These are phyloP conservation scores for Syzygium syzygioides DNA, from an alignment of 441 rosid species.

Conservation along the genomic window DNA sequence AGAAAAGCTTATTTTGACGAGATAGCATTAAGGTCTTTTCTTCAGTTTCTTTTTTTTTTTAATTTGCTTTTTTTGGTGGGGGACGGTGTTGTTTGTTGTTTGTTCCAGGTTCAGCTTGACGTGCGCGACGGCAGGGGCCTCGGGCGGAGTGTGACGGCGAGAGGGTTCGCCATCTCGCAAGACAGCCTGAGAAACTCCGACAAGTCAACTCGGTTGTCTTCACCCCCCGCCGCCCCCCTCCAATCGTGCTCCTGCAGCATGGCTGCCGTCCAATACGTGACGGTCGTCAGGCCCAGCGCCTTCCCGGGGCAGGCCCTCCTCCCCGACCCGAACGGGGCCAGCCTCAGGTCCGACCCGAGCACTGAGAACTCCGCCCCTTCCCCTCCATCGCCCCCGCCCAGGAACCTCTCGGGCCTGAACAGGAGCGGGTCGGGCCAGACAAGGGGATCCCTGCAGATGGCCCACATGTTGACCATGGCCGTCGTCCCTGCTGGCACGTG, in stretches of 20 bases:
- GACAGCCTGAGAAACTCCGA: slow-evolving; percentile 70
- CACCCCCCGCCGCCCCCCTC: slow-evolving; percentile 28
- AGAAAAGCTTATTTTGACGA: neutral
- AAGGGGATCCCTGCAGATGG: slow-evolving; percentile 52
- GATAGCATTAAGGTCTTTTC: neutral
- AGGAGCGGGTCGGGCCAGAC: slow-evolving; percentile 48
- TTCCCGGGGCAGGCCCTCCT: slow-evolving; percentile 62
- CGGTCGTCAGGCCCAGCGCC: slow-evolving; percentile 46
- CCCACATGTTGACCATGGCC: slow-evolving; percentile 81
- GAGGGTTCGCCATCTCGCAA: slow-evolving; percentile 83
- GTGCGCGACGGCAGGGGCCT: slow-evolving; percentile 22
- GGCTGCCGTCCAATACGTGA: slow-evolving; percentile 43
- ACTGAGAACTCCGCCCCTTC: slow-evolving; percentile 47
- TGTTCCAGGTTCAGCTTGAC: neutral
- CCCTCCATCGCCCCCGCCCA: neutral
- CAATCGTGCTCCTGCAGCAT: slow-evolving; percentile 55
- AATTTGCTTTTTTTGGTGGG: neutral
- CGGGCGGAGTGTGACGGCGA: slow-evolving; percentile 33
- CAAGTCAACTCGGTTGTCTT: slow-evolving; percentile 30
- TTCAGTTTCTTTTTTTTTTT: neutral
- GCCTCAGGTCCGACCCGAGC: slow-evolving; percentile 53
- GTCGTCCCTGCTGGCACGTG: slow-evolving; percentile 61
- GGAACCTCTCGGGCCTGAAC: slow-evolving; percentile 51
- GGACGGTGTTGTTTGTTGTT: no score
- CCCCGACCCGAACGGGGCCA: slow-evolving; percentile 71